A percentile compares a stretch with the other conserved stretches of the same genome.
Conservation (phyloP, 2,329 filamentous ascomycete genomes). For the Pestalotiopsis sp. region DNA sequence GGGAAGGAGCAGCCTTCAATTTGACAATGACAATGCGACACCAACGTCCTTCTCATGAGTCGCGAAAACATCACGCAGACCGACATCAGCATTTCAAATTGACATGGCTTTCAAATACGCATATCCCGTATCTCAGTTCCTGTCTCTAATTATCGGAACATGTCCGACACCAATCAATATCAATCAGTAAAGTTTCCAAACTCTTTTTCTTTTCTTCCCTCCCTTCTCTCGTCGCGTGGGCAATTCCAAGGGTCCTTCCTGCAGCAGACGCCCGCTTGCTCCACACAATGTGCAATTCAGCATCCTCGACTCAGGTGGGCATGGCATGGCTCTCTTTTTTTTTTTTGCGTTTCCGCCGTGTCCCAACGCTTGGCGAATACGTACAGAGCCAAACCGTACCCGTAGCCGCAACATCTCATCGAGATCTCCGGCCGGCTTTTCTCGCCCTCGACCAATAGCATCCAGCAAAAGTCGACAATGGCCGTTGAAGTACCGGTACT, state of each 20-base stretch:
- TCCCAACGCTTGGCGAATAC: background rate
- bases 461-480: background rate
- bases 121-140: no score
- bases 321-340: background rate
- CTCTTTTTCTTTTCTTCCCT: background rate
- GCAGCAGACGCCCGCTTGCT: background rate
- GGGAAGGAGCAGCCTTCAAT: no score
- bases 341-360: background rate
- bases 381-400: background rate
- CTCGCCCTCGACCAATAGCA: conserved; percentile 1
- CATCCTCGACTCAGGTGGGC: background rate
- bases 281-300: background rate
- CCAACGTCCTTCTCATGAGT: no score
- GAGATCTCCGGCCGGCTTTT: conserved; percentile 1
- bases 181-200: background rate
- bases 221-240: background rate
- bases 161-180: background rate
- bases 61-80: no score
- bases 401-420: conserved; percentile 1
- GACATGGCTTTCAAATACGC: no score
- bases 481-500: conserved; percentile 13
- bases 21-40: no score
- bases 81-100: no score
- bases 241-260: background rate
- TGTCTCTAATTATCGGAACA: no score